phyloP scores from a whole-genome alignment of 129 eudicot genomes.

The Escallonia rubra region DNA sequence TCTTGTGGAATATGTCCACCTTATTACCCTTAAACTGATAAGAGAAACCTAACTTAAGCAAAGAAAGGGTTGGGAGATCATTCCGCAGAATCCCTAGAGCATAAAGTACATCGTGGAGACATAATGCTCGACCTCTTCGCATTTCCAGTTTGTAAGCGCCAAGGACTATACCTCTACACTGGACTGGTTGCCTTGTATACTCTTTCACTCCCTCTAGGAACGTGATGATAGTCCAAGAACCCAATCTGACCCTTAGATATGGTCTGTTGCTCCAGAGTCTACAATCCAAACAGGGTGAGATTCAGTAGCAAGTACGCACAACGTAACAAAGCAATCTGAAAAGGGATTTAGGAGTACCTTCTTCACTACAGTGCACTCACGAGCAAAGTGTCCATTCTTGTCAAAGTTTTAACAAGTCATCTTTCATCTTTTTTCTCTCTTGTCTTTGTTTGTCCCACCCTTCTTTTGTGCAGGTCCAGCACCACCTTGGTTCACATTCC shows the following conservation, averaged over 20 bases:
- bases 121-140: not conserved
- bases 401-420: not conserved
- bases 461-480: not conserved
- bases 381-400: constrained; percentile 1
- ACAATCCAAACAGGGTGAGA: constrained; percentile 17
- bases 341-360: not conserved
- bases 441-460: not conserved
- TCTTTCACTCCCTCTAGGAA: not conserved
- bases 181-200: not conserved
- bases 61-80: not conserved
- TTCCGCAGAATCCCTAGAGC: not conserved
- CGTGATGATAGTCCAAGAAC: not conserved
- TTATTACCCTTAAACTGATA: not conserved
- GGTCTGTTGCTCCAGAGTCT: constrained; percentile 9
- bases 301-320: not conserved
- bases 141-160: constrained; percentile 1
- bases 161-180: not conserved
- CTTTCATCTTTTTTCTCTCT: not conserved
- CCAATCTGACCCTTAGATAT: constrained; percentile 7
- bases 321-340: not conserved
- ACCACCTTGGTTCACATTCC: not conserved
- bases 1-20: not conserved
- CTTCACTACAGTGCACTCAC: constrained; percentile 6
- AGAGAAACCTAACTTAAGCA: not conserved
- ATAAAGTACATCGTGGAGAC: constrained; percentile 5